A percentile compares a stretch with the other conserved stretches of the same genome.
phyloP scores from a whole-genome alignment of 345 rosid genomes.

The Pistacia integerrima region DNA sequence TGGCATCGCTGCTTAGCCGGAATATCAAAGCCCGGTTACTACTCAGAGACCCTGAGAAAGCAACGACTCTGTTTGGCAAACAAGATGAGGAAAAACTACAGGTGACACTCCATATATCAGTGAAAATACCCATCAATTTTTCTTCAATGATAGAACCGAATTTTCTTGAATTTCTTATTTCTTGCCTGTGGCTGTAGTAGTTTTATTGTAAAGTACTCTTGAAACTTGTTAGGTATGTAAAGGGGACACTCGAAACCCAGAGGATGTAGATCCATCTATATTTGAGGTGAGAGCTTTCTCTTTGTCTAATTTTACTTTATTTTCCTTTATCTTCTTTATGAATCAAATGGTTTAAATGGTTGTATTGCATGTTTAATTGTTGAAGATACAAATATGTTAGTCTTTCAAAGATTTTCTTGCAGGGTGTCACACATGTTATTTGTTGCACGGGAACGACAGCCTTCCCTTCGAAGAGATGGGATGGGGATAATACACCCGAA shows the following conservation, averaged over 20 bases:
- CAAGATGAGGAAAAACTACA: conserved; percentile 65
- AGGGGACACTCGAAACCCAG: conserved; percentile 78
- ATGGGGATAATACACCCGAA: conserved; percentile 88
- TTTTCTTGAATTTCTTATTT: conserved; percentile 19
- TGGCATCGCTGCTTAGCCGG: conserved; percentile 71
- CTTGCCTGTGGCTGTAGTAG: conserved; percentile 10
- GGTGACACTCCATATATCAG: conserved; percentile 39
- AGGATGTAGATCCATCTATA: conserved; percentile 71
- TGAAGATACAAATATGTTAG: conserved; percentile 10
- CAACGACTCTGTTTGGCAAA: conserved; percentile 60
- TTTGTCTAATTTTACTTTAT: background rate
- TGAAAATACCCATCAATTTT: background rate
- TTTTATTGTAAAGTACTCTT: conserved; percentile 22
- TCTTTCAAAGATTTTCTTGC: conserved; percentile 13
- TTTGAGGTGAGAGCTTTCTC: conserved; percentile 54
- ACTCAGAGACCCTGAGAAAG: conserved; percentile 72
- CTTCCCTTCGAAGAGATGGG: conserved; percentile 95
- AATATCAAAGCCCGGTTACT: conserved; percentile 65
- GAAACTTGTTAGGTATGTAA: conserved; percentile 53
- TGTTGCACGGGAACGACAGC: conserved; percentile 97
- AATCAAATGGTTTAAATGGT: background rate
- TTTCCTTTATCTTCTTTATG: background rate
- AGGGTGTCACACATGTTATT: conserved; percentile 96
- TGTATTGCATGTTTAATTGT: background rate
- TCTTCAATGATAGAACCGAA: background rate